Base-by-base conservation (phyloP, 1,284 basidiomycete species). In the Anthracocystis setariae region DNA sequence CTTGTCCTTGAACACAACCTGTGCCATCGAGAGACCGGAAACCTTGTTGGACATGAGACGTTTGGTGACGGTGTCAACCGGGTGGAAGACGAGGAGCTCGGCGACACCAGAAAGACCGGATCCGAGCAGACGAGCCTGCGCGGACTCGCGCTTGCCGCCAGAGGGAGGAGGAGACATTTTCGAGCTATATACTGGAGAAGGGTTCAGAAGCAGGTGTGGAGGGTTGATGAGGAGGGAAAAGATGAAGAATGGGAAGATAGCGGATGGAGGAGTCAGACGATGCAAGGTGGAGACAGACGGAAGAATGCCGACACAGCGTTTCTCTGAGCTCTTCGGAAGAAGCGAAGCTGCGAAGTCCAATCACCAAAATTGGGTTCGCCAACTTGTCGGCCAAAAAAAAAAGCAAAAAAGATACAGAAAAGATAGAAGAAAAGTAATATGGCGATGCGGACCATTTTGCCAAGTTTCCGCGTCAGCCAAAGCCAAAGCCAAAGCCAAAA, bases 21-120 rank as follows among this genome's bases (percentile, higher is more conserved):
- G 39, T 32, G 90, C 88, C 72, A 92, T 89, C 88, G 69, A 69
- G 13, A 64, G 52, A 17, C 70, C 56, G 1, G 60, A 39, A 17
- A 65, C 54, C 62, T 81, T 82, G 89, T 98, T 97, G 83, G 92
- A 94, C 95, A 98, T 98, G 66, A 98, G 85, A 40, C 95, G 90
- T 85, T 98, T 98, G 20, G 95, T 93, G 62, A 98, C 90, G 1
- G 95, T 98, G 85, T 98, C 94, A 60, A 84, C 83, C 13, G 83
- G 83, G 68, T 84, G 83, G 76, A 84, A 84, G 69, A 85, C 78
- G 75, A 95, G 84, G 59, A 98, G 87, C 86, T 98, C 95, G 74
- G 94, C 94, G 79, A 98, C 88, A 80, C 94, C 94, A 92, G 82
- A 54, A 42, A 53, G 65, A 32, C 77, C 95, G 35, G 93, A 94